Conservation (phyloP, 768 basidiomycete species). For the Podaxis carcinomalis region DNA sequence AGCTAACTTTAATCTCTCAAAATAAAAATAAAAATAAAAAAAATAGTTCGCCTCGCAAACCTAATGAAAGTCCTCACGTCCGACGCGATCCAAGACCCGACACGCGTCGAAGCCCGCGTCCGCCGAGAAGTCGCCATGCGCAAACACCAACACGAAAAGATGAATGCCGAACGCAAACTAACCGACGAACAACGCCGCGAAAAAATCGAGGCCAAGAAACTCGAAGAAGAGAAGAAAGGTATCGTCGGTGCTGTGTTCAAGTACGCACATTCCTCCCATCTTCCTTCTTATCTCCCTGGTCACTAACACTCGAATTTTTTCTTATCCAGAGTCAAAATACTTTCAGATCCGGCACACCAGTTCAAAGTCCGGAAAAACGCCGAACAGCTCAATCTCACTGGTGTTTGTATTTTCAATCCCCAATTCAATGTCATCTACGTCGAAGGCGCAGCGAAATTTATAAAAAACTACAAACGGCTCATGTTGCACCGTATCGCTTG, state of each 20-base stretch:
- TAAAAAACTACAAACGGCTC: constrained; percentile 83
- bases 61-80: constrained; percentile 97
- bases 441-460: constrained; percentile 83
- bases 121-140: constrained; percentile 90
- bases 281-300: neutral
- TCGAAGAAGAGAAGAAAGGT: constrained; percentile 83
- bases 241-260: constrained; percentile 86
- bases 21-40: neutral
- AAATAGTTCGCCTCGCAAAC: constrained; percentile 84
- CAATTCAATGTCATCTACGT: constrained; percentile 89
- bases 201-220: constrained; percentile 82
- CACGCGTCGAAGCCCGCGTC: constrained; percentile 94
- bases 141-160: constrained; percentile 86
- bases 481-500: constrained; percentile 88
- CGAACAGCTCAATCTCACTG: constrained; percentile 83
- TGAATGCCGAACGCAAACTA: constrained; percentile 88
- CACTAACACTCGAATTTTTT: neutral
- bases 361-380: constrained; percentile 98
- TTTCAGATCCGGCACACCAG: constrained; percentile 89
- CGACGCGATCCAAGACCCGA: constrained; percentile 96
- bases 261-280: constrained; percentile 41
- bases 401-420: constrained; percentile 88
- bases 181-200: constrained; percentile 87
- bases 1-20: neutral
- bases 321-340: constrained; percentile 67